phyloP scores from a whole-genome alignment of 495 filamentous ascomycete genomes.

The Trypethelium eluteriae region DNA sequence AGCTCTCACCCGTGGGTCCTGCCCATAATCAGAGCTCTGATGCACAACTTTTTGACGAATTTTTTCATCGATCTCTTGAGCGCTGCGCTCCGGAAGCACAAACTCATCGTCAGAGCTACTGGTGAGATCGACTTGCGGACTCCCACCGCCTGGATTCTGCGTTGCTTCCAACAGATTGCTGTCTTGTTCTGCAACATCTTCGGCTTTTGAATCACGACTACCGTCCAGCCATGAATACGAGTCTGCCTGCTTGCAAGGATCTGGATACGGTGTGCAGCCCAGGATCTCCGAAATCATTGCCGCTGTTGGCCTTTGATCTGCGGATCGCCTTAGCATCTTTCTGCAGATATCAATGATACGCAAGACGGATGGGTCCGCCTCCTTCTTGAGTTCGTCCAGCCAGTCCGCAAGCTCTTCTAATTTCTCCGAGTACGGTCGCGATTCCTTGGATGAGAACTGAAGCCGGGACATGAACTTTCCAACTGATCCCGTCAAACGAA shows the following conservation, averaged over 20 bases:
- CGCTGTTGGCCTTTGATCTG: slow-evolving; percentile 1
- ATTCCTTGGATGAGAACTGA: not conserved
- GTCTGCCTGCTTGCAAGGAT: not conserved
- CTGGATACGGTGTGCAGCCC: not conserved
- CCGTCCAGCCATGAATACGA: not conserved
- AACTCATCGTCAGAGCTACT: not conserved
- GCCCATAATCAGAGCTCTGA: not conserved
- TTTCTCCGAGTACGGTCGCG: not conserved
- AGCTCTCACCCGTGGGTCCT: not conserved
- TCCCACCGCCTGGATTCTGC: not conserved
- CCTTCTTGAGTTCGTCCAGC: not conserved
- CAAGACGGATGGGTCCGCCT: not conserved
- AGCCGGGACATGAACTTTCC: not conserved
- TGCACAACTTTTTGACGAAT: not conserved
- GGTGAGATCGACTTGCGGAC: not conserved
- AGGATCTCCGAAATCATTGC: not conserved
- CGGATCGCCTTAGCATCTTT: not conserved
- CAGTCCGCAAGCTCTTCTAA: not conserved
- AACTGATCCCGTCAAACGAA: not conserved
- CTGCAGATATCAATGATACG: not conserved
- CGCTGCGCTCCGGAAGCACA: not conserved
- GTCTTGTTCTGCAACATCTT: not conserved
- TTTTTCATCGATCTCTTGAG: not conserved
- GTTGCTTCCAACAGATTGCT: not conserved
- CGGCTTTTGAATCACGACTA: not conserved